Conservation (phyloP, 2,329 filamentous ascomycete species). For the Fusarium sp. region DNA sequence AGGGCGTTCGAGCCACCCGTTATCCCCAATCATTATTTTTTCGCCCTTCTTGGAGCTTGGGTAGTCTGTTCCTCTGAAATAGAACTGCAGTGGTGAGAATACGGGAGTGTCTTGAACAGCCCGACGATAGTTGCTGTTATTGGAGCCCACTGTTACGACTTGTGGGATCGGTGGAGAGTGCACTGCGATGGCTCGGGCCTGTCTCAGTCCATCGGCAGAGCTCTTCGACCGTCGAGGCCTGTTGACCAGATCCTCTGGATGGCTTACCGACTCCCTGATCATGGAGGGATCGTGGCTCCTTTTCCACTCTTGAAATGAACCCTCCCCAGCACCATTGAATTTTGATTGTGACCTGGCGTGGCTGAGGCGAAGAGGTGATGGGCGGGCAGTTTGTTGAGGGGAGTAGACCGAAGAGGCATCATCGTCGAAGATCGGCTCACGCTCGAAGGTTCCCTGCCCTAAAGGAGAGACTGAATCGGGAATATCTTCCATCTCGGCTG, state of each 20-base stretch:
- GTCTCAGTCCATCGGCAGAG: slow-evolving; percentile 37
- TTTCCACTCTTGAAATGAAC: slow-evolving; percentile 43
- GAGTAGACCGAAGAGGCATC: slow-evolving; percentile 41
- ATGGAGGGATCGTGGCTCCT: slow-evolving; percentile 31
- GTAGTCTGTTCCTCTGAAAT: slow-evolving; percentile 52
- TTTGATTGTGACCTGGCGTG: slow-evolving; percentile 33
- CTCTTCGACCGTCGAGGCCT: slow-evolving; percentile 44
- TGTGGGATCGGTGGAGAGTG: slow-evolving; percentile 28
- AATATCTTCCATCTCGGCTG: slow-evolving; percentile 31
- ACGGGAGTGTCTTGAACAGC: slow-evolving; percentile 32
- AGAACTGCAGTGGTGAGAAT: slow-evolving; percentile 56
- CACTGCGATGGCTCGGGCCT: slow-evolving; percentile 10
- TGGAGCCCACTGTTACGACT: slow-evolving; percentile 5
- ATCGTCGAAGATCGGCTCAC: slow-evolving; percentile 19
- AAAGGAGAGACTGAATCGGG: slow-evolving; percentile 44
- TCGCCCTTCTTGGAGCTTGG: slow-evolving; percentile 52
- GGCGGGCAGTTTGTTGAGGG: slow-evolving; percentile 20
- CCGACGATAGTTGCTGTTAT: slow-evolving; percentile 3
- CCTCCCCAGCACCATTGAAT: slow-evolving; percentile 28
- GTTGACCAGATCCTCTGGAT: slow-evolving; percentile 26
- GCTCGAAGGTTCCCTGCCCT: slow-evolving; percentile 20
- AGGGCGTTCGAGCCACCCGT: slow-evolving; percentile 65
- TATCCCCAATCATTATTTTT: slow-evolving; percentile 64
- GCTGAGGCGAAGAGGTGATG: slow-evolving; percentile 34
- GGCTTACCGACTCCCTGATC: slow-evolving; percentile 20